Base-by-base conservation (phyloP, 176 grass and related monocot genomes). In the Ampelocalamus luodianensis region DNA sequence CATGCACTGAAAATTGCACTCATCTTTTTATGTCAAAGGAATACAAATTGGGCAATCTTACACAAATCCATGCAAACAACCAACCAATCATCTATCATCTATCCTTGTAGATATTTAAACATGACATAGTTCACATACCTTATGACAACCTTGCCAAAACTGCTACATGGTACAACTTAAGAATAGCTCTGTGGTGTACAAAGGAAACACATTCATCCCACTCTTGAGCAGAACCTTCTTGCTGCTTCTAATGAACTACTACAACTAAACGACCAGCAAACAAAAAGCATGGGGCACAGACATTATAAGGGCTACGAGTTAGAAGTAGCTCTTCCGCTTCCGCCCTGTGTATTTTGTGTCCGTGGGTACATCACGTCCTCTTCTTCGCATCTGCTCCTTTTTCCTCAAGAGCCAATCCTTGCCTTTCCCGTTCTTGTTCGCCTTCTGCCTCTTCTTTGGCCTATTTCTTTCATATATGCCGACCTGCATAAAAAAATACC, bases 331-430 rank as follows among this genome's bases (percentile, higher is more conserved):
- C 60, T 96, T 99, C 29, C 96, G 76, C 63, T 99, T 99, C 46
- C 91, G 88, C 27, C 86, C 96, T 0, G 91, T 99, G 89, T 99
- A 99, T 63, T 94, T 94, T 0, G 91, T 86, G 87, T 99, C 96
- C 0, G 58, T 73, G 0, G 96, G 96, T 23, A 99, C 91, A 8
- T 68, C 81, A 6, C 89, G 88, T 8, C 93, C 93, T 86, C 76
- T 95, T 43, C 72, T 95, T 82, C 93, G 84, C 93, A 92, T 94
- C 65, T 92, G 96, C 54, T 95, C 96, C 54, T 98, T 98, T 51
- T 95, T 98, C 88, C 77, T 94, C 79, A 94, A 77, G 6, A 99
- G 80, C 91, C 96, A 99, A 48, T 84, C 72, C 86, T 86, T 98
- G 12, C 83, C 91, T 77, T 88, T 91, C 3, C 83, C 78, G 10